phyloP scores from a whole-genome alignment of 2,329 filamentous ascomycete species.

The Polychaeton citri region DNA sequence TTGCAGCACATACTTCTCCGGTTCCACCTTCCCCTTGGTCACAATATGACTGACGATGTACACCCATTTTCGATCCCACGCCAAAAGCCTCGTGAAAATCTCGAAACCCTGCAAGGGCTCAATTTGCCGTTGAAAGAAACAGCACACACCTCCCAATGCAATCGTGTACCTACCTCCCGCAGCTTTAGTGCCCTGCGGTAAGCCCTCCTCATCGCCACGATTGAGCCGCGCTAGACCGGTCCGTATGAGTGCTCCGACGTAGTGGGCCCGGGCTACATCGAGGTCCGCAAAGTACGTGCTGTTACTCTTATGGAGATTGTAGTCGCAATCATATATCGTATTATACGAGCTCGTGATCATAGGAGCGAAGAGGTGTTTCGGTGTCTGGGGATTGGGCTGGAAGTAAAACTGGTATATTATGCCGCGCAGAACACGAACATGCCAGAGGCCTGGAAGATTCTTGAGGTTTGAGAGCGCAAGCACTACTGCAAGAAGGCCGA shows the following conservation, averaged over 20 bases:
- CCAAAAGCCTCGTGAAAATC: background rate
- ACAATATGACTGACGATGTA: background rate
- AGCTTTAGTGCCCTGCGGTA: background rate
- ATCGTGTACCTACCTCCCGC: background rate
- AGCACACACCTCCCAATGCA: background rate
- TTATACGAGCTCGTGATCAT: conserved; percentile 53
- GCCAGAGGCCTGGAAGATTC: conserved; percentile 62
- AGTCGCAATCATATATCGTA: conserved; percentile 37
- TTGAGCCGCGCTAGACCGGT: background rate
- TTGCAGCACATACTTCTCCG: background rate
- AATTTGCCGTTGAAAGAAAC: background rate
- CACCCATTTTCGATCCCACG: background rate
- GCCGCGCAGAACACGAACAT: conserved; percentile 42
- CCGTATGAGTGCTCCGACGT: background rate
- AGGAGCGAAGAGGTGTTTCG: conserved; percentile 59
- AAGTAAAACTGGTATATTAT: conserved; percentile 35
- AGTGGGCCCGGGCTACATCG: background rate
- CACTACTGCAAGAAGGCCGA: conserved; percentile 28
- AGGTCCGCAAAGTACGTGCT: background rate
- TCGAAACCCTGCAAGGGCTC: background rate
- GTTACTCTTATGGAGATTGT: background rate
- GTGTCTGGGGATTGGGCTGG: conserved; percentile 28
- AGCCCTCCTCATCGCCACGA: background rate
- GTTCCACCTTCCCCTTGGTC: too few relatives aligned
- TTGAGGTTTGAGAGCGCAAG: conserved; percentile 57